Evolutionary conservation across 345 rosid species (phyloP), one percentile per base, ranked within the genome.

Genomic region (Corchorus capsularis): DNA sequence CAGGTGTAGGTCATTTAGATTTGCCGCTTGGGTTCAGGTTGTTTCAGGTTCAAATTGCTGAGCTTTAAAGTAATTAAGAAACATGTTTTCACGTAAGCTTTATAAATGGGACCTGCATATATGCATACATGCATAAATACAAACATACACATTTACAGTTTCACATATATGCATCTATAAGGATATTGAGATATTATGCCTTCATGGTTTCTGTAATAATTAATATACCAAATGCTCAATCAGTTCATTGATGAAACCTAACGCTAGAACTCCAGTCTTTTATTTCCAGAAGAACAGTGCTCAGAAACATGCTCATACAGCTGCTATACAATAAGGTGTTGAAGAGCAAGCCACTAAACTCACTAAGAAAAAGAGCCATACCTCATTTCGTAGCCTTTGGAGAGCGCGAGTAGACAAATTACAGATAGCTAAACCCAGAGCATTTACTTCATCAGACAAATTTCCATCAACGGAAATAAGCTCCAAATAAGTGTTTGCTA

Each of bases 311-410:
- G 20, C 19, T 68, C 39, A 7, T 22, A 68, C n/a, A 64, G 50
- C 34, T 20, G 34, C 35, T 9, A 57, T 56, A 8, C 20, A 41
- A 47, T 27, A 68, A 68, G 10, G 41, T 22, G 37, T 68, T 68
- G 20, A 68, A 68, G 72, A 6, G 72, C 41, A 6, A 47, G 27
- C 3, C 45, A 47, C 43, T 52, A 59, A 55, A 34, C 63, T 17
- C 20, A 70, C 20, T 3, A 50, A 63, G 35, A 37, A 66, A 65
- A 80, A 63, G 47, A 67, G 19, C 5, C 49, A 71, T 76, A 95
- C 98, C 98, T 93, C 96, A 60, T 95, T 95, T 32, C 98, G 90
- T 73, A 95, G 83, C 84, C 81, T 89, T 83, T 95, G 99, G 71
- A 93, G 96, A 55, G 89, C 86, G 60, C 96, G 86, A 54, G 96